phyloP scores from a whole-genome alignment of 2,329 filamentous ascomycete genomes.

The Metarhizium rileyi region DNA sequence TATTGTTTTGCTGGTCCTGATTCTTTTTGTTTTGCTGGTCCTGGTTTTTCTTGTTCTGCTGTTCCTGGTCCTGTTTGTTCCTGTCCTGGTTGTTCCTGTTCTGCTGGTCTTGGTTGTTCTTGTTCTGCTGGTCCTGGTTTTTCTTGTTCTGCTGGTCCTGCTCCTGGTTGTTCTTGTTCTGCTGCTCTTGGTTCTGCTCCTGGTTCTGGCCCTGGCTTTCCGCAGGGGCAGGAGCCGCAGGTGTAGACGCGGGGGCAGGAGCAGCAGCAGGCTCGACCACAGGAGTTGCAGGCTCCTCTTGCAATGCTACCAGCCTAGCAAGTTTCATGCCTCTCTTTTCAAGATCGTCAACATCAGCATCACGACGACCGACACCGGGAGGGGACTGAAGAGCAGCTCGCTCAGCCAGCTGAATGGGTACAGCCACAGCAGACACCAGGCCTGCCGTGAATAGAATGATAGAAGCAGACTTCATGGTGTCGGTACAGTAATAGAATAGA shows the following conservation, averaged over 20 bases:
- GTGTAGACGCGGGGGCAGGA: background rate
- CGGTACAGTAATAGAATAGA: too few relatives aligned
- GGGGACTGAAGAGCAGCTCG: conserved; percentile 5
- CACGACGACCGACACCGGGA: conserved; percentile 1
- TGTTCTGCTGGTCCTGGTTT: conserved; percentile 4
- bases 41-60: background rate
- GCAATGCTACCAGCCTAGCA: background rate
- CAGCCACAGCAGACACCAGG: conserved; percentile 20
- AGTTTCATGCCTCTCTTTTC: conserved; percentile 1
- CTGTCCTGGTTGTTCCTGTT: conserved; percentile 8
- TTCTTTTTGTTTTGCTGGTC: conserved; percentile 3
- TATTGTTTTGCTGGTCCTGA: conserved; percentile 6
- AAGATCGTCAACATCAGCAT: background rate
- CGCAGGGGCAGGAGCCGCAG: background rate
- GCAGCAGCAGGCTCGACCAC: background rate
- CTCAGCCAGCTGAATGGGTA: conserved; percentile 14
- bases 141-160: background rate
- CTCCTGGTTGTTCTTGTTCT: background rate
- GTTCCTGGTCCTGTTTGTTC: background rate
- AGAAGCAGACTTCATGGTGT: conserved; percentile 19
- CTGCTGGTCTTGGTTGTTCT: conserved; percentile 6
- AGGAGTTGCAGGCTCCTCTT: conserved; percentile 2
- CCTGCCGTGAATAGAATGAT: conserved; percentile 19
- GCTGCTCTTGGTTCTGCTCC: background rate
- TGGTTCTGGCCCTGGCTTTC: background rate